Evolutionary conservation across 495 filamentous ascomycete species (phyloP).

Genomic region (Monascus purpureus): DNA sequence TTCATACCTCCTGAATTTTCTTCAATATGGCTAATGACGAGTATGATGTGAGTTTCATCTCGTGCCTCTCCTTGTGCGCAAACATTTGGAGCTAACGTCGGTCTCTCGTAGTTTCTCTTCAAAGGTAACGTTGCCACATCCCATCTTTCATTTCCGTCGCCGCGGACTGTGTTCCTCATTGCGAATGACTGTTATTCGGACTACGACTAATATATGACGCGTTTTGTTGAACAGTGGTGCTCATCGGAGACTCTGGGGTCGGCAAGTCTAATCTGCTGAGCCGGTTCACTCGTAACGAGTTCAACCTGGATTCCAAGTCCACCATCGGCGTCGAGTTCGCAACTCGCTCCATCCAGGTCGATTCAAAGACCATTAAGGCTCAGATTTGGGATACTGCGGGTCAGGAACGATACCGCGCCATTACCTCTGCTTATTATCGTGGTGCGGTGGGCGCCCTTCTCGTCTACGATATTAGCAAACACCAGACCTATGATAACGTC

Average conservation of each 20-base stretch:
- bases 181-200: background rate
- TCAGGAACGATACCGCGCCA: conserved; percentile 97
- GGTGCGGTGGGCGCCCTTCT: conserved; percentile 94
- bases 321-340: conserved; percentile 99
- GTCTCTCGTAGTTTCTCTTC: conserved; percentile 75
- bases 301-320: conserved; percentile 99
- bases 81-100: conserved; percentile 9
- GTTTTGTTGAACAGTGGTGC: conserved; percentile 53
- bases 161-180: conserved; percentile 3
- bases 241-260: conserved; percentile 97
- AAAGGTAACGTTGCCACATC: conserved; percentile 60
- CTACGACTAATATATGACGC: conserved; percentile 10
- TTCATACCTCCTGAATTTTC: no score
- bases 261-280: conserved; percentile 99
- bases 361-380: conserved; percentile 99
- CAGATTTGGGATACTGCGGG: conserved; percentile 99
- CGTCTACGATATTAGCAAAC: conserved; percentile 99
- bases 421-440: conserved; percentile 97
- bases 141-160: conserved; percentile 10
- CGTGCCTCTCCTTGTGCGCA: conserved; percentile 2
- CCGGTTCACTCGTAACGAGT: conserved; percentile 99
- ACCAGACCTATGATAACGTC: conserved; percentile 98
- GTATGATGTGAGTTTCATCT: conserved; percentile 74
- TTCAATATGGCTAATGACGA: conserved; percentile 94
- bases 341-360: conserved; percentile 96